Percentiles rank a stretch among this genome's conserved stretches.
phyloP scores from a whole-genome alignment of 2,329 filamentous ascomycete genomes.

The Huntiella decipiens region DNA sequence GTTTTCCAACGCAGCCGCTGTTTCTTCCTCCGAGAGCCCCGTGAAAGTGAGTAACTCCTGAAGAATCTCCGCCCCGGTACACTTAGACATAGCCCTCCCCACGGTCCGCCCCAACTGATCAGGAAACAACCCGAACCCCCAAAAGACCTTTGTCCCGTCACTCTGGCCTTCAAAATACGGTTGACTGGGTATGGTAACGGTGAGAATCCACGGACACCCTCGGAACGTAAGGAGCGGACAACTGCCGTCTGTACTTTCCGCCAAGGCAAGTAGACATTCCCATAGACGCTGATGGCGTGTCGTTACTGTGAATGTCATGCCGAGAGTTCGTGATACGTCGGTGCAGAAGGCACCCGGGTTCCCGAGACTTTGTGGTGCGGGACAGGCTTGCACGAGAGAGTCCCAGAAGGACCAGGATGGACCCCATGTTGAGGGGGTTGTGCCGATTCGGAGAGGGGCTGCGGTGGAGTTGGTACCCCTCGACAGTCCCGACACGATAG shows the following conservation, averaged over 20 bases:
- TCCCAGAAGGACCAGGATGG: constrained; percentile 24
- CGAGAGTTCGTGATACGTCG: constrained; percentile 18
- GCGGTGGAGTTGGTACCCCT: constrained; percentile 5
- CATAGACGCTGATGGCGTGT: constrained; percentile 18
- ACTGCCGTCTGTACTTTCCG: constrained; percentile 17
- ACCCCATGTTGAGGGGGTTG: constrained; percentile 17
- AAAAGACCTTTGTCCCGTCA: constrained; percentile 18
- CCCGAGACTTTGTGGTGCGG: constrained; percentile 21
- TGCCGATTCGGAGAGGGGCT: not conserved
- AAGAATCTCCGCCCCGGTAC: constrained; percentile 22
- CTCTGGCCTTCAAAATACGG: constrained; percentile 23
- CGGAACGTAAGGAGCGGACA: constrained; percentile 15
- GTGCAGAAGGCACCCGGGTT: constrained; percentile 20
- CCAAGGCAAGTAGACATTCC: constrained; percentile 16
- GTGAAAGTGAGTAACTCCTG: constrained; percentile 22
- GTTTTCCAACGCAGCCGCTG: constrained; percentile 13
- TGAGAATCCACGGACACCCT: constrained; percentile 23
- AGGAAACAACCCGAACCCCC: constrained; percentile 24
- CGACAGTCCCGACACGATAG: constrained; percentile 17
- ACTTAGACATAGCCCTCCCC: constrained; percentile 22
- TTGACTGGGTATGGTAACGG: constrained; percentile 22
- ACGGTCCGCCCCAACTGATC: constrained; percentile 19
- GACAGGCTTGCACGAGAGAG: constrained; percentile 19
- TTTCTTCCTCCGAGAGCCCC: constrained; percentile 17
- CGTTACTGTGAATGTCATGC: constrained; percentile 22